Evolutionary conservation across 208 protist species (phyloP).

Genomic region (Wallacemonas collosoma): DNA sequence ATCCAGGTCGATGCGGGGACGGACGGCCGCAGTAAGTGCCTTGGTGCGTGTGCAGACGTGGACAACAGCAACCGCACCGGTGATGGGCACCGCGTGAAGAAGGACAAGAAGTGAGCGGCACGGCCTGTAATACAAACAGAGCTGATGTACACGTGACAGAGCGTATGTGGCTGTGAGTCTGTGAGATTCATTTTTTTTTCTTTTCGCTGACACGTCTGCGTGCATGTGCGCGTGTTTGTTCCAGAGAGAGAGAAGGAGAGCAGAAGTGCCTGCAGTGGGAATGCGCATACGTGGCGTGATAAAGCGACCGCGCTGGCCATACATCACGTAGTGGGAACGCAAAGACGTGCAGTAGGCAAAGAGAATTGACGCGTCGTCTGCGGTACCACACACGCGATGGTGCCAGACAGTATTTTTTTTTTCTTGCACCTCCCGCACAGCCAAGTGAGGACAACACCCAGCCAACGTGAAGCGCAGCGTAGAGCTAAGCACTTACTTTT

Average conservation of each 20-base stretch:
- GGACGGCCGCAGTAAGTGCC: conserved; percentile 32
- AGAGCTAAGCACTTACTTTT: conserved; percentile 19
- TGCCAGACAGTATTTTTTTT: too few relatives aligned
- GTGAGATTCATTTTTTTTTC: conserved; percentile 19
- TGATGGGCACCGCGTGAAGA: conserved; percentile 1
- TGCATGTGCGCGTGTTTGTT: not conserved
- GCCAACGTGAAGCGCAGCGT: too few relatives aligned
- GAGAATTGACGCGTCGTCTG: too few relatives aligned
- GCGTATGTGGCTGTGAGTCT: not conserved
- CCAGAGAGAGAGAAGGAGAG: not conserved
- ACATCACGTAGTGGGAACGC: too few relatives aligned
- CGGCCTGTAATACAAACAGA: too few relatives aligned
- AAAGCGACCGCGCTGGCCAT: too few relatives aligned
- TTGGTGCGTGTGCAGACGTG: conserved; percentile 25
- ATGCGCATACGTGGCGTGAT: too few relatives aligned
- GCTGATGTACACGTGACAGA: not conserved
- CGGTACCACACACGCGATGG: too few relatives aligned
- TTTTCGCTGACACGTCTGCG: conserved; percentile 14
- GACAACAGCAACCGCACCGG: not conserved
- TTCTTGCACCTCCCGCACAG: too few relatives aligned
- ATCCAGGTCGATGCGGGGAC: conserved; percentile 85
- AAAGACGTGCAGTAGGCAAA: too few relatives aligned
- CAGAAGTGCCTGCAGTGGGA: not conserved
- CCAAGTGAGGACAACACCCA: too few relatives aligned
- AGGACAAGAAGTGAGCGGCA: not conserved